Base-by-base conservation (phyloP, 2,329 filamentous ascomycete species). In the Apiospora marii region DNA sequence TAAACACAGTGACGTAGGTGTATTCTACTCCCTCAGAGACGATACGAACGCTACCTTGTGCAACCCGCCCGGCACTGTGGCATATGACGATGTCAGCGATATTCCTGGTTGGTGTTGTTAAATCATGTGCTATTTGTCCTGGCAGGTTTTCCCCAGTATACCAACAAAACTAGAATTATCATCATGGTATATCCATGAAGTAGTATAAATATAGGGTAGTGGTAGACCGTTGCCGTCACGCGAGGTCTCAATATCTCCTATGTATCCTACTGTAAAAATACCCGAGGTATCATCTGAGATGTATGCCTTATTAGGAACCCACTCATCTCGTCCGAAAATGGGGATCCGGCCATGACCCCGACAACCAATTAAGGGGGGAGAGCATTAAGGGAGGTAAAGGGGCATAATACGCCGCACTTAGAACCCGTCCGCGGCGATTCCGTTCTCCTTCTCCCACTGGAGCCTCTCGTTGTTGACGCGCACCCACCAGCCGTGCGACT, bases 401-500 rank as follows among this genome's bases (percentile, higher is more conserved):
- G n/a, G 5, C 24, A 68, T 46, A 16, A 67, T 41, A 27, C 16
- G 34, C 7, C 44, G 5, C n/a, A n/a, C 3, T 61, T 73, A 82
- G 70, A 79, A 82, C 30, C 78, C 78, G 70, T 83, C 83, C 37
- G 77, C 79, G 49, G 78, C 74, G 67, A 88, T 80, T 13, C 84
- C 84, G 44, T 72, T 79, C 16, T 77, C 77, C 72, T 76, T 83
- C 78, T 89, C 87, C 5, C 74, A 77, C 4, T 70, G 74, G 74
- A 81, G 82, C 77, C 88, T 83, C 74, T 85, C 82, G 34, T 80
- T 77, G 76, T 90, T 88, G 1, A 81, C 79, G 34, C 85, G 84
- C 22, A 85, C 81, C 89, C 89, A 91, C 89, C 89, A 91, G 68
- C 79, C 79, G 74, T 90, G 87, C 14, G 84, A 85, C 79, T 85